Evolutionary conservation across 139 green algal genomes (phyloP), one percentile per base, ranked within the genome.

Genomic region (Picocystis salinarum): DNA sequence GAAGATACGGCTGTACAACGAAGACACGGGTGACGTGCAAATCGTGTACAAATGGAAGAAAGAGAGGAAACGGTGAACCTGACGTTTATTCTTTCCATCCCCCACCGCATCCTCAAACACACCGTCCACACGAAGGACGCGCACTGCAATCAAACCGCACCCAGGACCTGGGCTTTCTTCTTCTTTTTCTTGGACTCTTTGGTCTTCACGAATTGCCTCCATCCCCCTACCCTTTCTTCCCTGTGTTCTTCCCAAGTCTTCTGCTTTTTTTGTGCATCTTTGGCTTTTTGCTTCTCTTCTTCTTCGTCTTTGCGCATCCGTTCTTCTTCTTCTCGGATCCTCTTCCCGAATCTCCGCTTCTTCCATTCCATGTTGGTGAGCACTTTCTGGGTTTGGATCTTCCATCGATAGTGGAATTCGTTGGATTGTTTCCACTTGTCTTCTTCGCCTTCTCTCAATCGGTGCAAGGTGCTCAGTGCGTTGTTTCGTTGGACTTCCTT

Each of bases 371-470:
- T 53, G 2, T 63, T 62, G 5, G 79, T 82, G 28, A 93, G 53
- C 48, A 87, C 45, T 30, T 93, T 79, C 1, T 73, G 55, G 20
- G 75, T 59, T 58, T 86, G 82, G 13, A 70, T 6, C 50, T 67
- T 73, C 81, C 80, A 91, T 13, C 51, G 54, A 42, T 89, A 74
- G 40, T 90, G 73, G 50, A 89, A 93, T 40, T 83, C 81, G 6
- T 73, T 61, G 6, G 67, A 80, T 36, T 62, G 40, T 55, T 85
- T 71, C 39, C 61, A 91, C 24, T 67, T 56, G n/a, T 62, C 65
- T 51, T 78, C 55, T 34, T 89, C 73, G 11, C 75, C 78, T 39
- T 78, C 62, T 28, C 52, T 48, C 17, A 76, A 77, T 13, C 56
- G 47, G 58, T 71, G 52, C 37, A 31, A 15, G 31, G 31, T 15